Evolutionary conservation across 1,284 basidiomycete species (phyloP).

Genomic region (Agaricales sp.): DNA sequence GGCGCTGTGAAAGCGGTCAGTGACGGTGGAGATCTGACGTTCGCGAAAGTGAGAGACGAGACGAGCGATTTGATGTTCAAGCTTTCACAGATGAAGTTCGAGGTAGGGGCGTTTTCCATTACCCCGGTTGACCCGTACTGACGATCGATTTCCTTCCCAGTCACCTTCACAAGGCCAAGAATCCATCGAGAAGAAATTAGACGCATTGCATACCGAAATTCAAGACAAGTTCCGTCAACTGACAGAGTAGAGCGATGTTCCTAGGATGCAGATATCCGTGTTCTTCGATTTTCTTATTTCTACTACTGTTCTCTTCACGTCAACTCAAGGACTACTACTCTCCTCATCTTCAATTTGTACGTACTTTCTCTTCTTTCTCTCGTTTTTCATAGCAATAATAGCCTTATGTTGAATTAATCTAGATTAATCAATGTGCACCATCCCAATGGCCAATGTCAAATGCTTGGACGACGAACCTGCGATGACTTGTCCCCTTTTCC

Average conservation of each 20-base stretch:
- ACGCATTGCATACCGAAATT: conserved; percentile 73
- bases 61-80: conserved; percentile 89
- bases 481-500: no score
- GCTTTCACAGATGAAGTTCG: conserved; percentile 97
- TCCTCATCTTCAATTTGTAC: no score
- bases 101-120: conserved; percentile 39
- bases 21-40: conserved; percentile 77
- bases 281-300: no score
- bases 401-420: no score
- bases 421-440: no score
- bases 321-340: no score
- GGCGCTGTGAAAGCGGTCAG: conserved; percentile 79
- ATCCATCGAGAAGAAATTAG: conserved; percentile 70
- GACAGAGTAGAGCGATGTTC: conserved; percentile 46
- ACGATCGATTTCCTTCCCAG: conserved; percentile 25
- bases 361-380: no score
- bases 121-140: conserved; percentile 10
- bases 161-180: conserved; percentile 82
- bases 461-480: no score
- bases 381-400: no score
- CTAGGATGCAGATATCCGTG: not conserved
- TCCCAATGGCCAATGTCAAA: no score
- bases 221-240: conserved; percentile 84
- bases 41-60: conserved; percentile 84
- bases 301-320: no score